Evolutionary conservation across 176 grass and related monocot species (phyloP), one percentile per base, ranked within the genome.

Genomic region (Dactylis glomerata): DNA sequence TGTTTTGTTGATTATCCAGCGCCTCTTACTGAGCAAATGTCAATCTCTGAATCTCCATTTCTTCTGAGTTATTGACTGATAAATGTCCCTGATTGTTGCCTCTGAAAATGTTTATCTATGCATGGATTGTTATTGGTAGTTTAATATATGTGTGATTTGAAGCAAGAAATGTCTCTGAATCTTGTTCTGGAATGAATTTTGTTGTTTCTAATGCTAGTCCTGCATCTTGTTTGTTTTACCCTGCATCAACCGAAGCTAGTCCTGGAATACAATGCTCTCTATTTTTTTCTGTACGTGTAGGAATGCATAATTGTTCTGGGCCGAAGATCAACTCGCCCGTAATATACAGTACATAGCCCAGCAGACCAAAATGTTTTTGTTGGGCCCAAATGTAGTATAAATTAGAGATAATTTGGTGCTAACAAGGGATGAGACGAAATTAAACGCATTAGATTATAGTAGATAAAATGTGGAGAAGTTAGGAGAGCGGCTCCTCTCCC

Each of bases 401-500:
- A 36, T 36, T 36, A 36, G 34, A 36, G 34, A 36, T n/a, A 36
- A 36, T 36, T 36, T 36, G 34, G 34, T n/a, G n/a, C 34, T 36
- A 36, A 36, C 34, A 36, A 36, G 34, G 5, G 34, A 36, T 36
- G 34, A 36, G 5, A 36, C 34, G 34, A 36, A 36, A 36, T 36
- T 36, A 5, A 36, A 36, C 34, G 3, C 34, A 3, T 36, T 36
- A 36, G 34, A 36, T 36, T 36, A 2, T 36, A 36, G 38, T 42
- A 20, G 50, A 20, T 15, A 52, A 15, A 3, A 8, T n/a, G n/a
- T n/a, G n/a, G n/a, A n/a, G n/a, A n/a, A n/a, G n/a, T 19, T 14
- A 87, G 7, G 59, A 76, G 69, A 89, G 78, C 8, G 92, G 92
- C 56, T 76, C 80, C 86, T 86, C 86, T 4, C 89, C 92, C 42